Conservation (phyloP, 805 yeast species). For the Monosporozyma siamensis region DNA sequence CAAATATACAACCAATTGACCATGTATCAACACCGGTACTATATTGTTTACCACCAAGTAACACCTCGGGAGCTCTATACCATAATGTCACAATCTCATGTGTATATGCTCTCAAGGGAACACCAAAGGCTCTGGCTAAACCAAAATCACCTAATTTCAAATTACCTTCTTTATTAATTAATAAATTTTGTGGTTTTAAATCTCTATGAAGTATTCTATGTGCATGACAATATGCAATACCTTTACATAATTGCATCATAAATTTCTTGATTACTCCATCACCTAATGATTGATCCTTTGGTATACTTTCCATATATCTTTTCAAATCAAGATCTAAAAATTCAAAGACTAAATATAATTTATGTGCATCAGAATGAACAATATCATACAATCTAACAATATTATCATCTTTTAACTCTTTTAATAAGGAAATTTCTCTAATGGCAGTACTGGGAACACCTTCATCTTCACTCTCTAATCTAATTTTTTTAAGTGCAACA, state of each 20-base stretch:
- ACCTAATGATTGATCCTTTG: constrained; percentile 80
- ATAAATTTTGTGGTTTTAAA: constrained; percentile 88
- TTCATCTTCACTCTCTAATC: constrained; percentile 83
- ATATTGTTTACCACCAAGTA: constrained; percentile 89
- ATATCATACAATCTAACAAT: constrained; percentile 90
- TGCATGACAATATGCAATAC: constrained; percentile 62
- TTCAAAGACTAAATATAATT: constrained; percentile 87
- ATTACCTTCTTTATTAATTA: constrained; percentile 84
- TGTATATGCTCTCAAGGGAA: constrained; percentile 93
- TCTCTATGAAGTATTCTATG: constrained; percentile 63
- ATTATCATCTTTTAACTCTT: constrained; percentile 87
- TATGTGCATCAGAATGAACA: constrained; percentile 86
- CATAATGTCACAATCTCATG: constrained; percentile 96
- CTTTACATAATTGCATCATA: constrained; percentile 87
- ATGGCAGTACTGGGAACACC: constrained; percentile 99
- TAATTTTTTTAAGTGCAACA: constrained; percentile 92
- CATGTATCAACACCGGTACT: constrained; percentile 96
- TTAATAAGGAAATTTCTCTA: constrained; percentile 90
- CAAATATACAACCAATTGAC: constrained; percentile 97
- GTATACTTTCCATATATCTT: constrained; percentile 86
- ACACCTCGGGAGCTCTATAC: constrained; percentile 97
- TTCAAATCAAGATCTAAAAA: constrained; percentile 89
- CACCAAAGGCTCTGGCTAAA: constrained; percentile 93
- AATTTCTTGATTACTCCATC: constrained; percentile 77
- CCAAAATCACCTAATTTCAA: constrained; percentile 95